Evolutionary conservation across 768 basidiomycete species (phyloP).

Genomic region (Podaxis pistillaris): DNA sequence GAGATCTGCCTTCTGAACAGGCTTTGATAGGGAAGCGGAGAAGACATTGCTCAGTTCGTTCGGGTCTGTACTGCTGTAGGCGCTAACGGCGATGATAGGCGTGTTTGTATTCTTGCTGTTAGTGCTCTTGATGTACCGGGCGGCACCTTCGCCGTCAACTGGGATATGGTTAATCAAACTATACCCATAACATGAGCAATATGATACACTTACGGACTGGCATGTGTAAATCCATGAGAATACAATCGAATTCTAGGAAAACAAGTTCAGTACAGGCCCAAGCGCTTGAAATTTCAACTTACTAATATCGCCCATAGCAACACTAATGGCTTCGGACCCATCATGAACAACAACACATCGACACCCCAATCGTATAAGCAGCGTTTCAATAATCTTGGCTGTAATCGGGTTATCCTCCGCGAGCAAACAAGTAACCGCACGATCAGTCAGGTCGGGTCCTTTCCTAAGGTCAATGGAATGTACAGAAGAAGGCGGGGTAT

Average conservation of each 20-base stretch:
- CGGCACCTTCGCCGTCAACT: constrained; percentile 96
- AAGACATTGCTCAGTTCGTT: constrained; percentile 68
- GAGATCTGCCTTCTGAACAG: constrained; percentile 84
- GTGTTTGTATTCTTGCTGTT: constrained; percentile 93
- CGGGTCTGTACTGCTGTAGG: constrained; percentile 73
- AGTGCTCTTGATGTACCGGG: constrained; percentile 95
- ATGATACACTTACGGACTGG: constrained; percentile 70
- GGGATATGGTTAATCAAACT: constrained; percentile 14
- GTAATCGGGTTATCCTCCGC: constrained; percentile 99
- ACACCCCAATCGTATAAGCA: constrained; percentile 91
- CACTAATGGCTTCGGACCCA: constrained; percentile 95
- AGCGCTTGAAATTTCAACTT: constrained; percentile 32
- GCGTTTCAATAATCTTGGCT: constrained; percentile 93
- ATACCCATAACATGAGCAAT: neutral
- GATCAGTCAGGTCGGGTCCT: constrained; percentile 76
- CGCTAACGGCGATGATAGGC: constrained; percentile 90
- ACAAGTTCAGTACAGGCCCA: constrained; percentile 23
- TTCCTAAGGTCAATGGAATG: constrained; percentile 79
- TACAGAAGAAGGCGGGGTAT: constrained; percentile 82
- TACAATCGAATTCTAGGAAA: constrained; percentile 84
- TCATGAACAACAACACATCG: constrained; percentile 94
- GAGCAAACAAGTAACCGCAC: constrained; percentile 89
- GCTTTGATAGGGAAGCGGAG: constrained; percentile 82
- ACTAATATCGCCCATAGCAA: constrained; percentile 98
- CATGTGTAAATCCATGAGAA: constrained; percentile 95